A percentile compares a stretch with the other conserved stretches of the same genome.
phyloP scores from a whole-genome alignment of 2,329 filamentous ascomycete genomes.

The Fusarium keratoplasticum region DNA sequence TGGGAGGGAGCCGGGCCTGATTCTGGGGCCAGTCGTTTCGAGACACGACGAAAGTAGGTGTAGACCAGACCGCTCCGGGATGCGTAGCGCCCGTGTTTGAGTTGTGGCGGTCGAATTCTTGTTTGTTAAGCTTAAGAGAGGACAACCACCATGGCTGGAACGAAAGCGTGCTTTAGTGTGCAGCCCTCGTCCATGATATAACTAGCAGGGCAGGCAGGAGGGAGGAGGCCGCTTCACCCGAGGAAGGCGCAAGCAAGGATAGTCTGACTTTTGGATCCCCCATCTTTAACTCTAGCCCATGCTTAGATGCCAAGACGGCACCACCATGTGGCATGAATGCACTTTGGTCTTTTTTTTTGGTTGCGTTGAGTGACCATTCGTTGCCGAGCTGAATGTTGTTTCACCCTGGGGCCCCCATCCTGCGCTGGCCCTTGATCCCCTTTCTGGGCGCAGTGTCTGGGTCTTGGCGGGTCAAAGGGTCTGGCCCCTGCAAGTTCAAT shows the following conservation, averaged over 20 bases:
- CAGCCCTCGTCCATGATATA: not conserved
- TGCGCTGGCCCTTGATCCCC: not conserved
- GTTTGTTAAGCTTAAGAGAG: not conserved
- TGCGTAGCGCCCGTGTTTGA: not conserved
- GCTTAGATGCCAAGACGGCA: conserved; percentile 5
- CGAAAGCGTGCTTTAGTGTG: not conserved
- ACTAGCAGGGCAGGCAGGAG: not conserved
- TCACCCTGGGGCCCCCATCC: not conserved
- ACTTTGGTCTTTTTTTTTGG: not conserved
- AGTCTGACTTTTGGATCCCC: not conserved
- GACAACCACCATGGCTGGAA: not conserved
- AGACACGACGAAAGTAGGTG: not conserved
- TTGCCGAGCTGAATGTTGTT: not conserved
- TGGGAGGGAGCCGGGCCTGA: not conserved
- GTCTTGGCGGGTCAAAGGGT: not conserved
- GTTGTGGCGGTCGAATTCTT: conserved; percentile 1
- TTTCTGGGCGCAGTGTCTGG: not conserved
- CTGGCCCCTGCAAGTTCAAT: not conserved
- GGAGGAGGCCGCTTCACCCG: conserved; percentile 1
- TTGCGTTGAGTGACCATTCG: not conserved
- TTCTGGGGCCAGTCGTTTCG: not conserved
- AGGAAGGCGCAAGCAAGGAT: not conserved
- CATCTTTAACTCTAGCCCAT: not conserved
- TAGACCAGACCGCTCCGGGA: not conserved
- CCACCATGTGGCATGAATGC: conserved; percentile 8